Evolutionary conservation across 805 yeast species (phyloP).

Genomic region (Hanseniaspora opuntiae): DNA sequence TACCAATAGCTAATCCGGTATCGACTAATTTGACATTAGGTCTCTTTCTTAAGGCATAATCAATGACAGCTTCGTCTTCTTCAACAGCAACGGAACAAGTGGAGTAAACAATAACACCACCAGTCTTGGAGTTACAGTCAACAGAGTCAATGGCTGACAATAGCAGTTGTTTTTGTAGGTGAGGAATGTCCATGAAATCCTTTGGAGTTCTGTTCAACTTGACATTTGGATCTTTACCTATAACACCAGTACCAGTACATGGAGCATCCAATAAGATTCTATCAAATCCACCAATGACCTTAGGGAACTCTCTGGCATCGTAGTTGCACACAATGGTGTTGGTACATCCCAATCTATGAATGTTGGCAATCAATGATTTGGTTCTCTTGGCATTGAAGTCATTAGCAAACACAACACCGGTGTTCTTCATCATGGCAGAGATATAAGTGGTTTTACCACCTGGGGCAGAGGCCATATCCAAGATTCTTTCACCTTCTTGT

Average conservation of each 20-base stretch:
- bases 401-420: slow-evolving; percentile 94
- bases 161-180: slow-evolving; percentile 83
- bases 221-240: slow-evolving; percentile 91
- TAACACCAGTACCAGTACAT: slow-evolving; percentile 98
- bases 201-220: slow-evolving; percentile 87
- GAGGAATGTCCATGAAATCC: slow-evolving; percentile 93
- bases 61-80: slow-evolving; percentile 97
- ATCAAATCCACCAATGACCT: slow-evolving; percentile 96
- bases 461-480: slow-evolving; percentile 99
- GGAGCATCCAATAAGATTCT: slow-evolving; percentile 94
- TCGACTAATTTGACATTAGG: slow-evolving; percentile 93
- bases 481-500: slow-evolving; percentile 86
- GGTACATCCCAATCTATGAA: slow-evolving; percentile 91
- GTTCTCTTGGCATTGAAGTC: slow-evolving; percentile 95
- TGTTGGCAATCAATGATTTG: slow-evolving; percentile 89
- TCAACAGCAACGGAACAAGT: slow-evolving; percentile 98
- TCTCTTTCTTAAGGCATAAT: slow-evolving; percentile 87
- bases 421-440: slow-evolving; percentile 92
- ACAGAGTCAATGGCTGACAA: slow-evolving; percentile 95
- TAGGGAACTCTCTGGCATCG: slow-evolving; percentile 97
- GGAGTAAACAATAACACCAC: slow-evolving; percentile 90
- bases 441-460: slow-evolving; percentile 97
- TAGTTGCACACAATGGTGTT: slow-evolving; percentile 94
- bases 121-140: slow-evolving; percentile 80
- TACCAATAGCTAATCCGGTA: slow-evolving; percentile 83